Evolutionary conservation across 2,329 filamentous ascomycete species (phyloP).

Genomic region (Botrytis sinoallii): DNA sequence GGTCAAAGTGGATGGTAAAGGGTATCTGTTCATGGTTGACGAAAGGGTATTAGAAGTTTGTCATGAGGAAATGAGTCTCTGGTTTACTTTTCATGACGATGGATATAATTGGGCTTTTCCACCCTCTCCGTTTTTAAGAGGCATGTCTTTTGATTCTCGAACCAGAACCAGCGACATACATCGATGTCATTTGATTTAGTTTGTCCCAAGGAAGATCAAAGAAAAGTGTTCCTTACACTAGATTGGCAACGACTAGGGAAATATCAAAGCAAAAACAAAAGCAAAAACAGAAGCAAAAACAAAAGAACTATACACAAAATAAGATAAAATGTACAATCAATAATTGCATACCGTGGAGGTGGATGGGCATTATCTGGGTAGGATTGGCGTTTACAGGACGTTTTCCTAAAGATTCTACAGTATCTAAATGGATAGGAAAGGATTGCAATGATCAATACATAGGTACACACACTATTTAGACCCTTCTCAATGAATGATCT

Average conservation of each 20-base stretch:
- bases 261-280: background rate
- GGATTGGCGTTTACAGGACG: background rate
- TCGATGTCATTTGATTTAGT: background rate
- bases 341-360: slow-evolving; percentile 12
- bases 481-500: background rate
- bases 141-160: background rate
- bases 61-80: background rate
- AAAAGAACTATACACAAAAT: background rate
- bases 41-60: background rate
- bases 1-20: slow-evolving; percentile 29
- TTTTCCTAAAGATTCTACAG: background rate
- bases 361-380: background rate
- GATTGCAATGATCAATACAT: background rate
- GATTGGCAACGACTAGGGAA: background rate
- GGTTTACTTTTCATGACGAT: background rate
- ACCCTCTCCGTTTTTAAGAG: background rate
- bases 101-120: background rate
- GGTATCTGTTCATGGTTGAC: background rate
- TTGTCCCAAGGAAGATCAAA: background rate
- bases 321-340: slow-evolving; percentile 4
- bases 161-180: background rate
- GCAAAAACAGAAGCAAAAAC: background rate
- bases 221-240: background rate
- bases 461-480: background rate
- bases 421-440: background rate